Evolutionary conservation across 208 protist species (phyloP).

Genomic region (Leishmania guyanensis): DNA sequence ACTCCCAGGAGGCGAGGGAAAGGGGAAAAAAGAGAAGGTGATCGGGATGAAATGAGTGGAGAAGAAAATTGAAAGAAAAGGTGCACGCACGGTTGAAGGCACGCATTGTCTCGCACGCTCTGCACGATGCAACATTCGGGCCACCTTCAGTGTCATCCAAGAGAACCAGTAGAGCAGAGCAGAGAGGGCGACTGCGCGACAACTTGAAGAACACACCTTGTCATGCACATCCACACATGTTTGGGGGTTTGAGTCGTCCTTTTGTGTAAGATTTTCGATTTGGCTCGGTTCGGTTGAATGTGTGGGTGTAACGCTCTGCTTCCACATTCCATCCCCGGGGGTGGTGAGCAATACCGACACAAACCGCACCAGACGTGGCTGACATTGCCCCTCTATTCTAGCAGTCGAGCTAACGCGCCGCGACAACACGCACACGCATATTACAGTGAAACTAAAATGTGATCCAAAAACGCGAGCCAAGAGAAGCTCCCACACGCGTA

Average conservation of each 20-base stretch:
- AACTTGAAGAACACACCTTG: background rate
- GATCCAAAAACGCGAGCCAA: too few relatives aligned
- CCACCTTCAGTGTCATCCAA: background rate
- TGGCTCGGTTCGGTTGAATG: background rate
- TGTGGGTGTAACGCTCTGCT: background rate
- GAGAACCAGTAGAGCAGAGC: background rate
- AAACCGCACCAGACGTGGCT: background rate
- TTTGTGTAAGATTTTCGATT: background rate
- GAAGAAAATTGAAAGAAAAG: background rate
- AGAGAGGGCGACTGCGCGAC: background rate
- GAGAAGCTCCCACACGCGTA: background rate
- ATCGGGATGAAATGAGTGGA: too few relatives aligned
- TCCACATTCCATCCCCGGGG: background rate
- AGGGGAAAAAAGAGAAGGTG: background rate
- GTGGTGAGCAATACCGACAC: background rate
- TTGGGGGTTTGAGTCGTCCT: background rate
- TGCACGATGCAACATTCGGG: background rate
- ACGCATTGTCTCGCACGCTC: too few relatives aligned
- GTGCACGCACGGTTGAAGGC: background rate
- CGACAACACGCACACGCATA: background rate
- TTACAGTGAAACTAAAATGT: too few relatives aligned
- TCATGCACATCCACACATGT: background rate
- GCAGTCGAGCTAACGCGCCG: background rate
- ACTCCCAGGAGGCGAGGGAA: background rate
- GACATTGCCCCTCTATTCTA: background rate